Conservation (phyloP, 805 yeast genomes). For the Priceomyces castillae region DNA sequence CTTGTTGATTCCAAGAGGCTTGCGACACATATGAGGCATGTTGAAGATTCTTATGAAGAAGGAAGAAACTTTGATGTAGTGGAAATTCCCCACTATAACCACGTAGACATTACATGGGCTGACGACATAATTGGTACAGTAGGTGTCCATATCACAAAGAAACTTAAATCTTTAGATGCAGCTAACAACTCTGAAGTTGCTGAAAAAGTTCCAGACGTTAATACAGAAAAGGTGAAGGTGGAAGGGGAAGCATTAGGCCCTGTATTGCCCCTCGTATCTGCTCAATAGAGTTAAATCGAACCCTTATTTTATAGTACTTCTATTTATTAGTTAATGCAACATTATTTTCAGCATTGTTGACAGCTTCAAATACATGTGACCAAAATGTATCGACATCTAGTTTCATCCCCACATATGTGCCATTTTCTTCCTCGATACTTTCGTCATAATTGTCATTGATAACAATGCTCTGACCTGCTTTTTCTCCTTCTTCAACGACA, state of each 20-base stretch:
- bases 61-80: slow-evolving; percentile 36
- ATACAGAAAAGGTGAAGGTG: background rate
- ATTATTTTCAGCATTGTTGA: slow-evolving; percentile 16
- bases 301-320: too few species aligned
- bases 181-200: background rate
- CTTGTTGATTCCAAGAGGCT: slow-evolving; percentile 75
- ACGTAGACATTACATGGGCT: slow-evolving; percentile 93
- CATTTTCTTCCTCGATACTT: slow-evolving; percentile 13
- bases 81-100: slow-evolving; percentile 66
- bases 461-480: slow-evolving; percentile 25
- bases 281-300: too few species aligned
- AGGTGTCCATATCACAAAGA: slow-evolving; percentile 41
- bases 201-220: background rate
- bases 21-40: slow-evolving; percentile 56
- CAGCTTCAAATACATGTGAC: slow-evolving; percentile 14
- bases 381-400: slow-evolving; percentile 16
- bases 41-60: slow-evolving; percentile 49
- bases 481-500: slow-evolving; percentile 28
- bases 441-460: slow-evolving; percentile 4
- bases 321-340: background rate
- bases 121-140: slow-evolving; percentile 65
- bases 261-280: too few species aligned
- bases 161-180: background rate
- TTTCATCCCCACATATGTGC: slow-evolving; percentile 15
- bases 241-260: too few species aligned